Conservation (phyloP, 2,329 filamentous ascomycete species). For the Penicillium brevicompactum region DNA sequence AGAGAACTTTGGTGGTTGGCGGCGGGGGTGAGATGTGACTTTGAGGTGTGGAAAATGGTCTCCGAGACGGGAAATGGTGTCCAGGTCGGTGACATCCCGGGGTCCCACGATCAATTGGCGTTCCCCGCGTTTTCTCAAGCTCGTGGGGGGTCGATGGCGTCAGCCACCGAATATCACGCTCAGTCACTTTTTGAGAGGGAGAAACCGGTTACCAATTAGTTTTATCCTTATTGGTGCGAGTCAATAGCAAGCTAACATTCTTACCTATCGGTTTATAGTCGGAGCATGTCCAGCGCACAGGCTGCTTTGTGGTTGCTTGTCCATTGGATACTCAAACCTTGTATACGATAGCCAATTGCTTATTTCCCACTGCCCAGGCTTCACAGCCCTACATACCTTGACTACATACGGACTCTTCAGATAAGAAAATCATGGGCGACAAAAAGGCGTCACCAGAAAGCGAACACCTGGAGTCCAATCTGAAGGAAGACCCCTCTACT, state of each 20-base stretch:
- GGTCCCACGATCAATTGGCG: background rate
- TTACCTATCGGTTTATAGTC: background rate
- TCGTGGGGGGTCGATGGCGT: background rate
- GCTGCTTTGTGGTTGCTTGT: background rate
- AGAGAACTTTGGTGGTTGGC: background rate
- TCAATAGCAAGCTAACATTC: background rate
- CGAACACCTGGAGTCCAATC: slow-evolving; percentile 2
- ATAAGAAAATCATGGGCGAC: background rate
- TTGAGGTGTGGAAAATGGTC: background rate
- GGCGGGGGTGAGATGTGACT: background rate
- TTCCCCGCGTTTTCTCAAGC: background rate
- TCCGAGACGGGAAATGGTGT: slow-evolving; percentile 5
- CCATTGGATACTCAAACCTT: background rate
- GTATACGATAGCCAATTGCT: background rate
- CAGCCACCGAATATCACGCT: background rate
- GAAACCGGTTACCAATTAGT: background rate
- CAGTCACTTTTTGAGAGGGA: background rate
- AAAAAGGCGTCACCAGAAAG: background rate
- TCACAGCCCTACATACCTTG: too few species aligned
- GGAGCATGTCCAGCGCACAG: background rate
- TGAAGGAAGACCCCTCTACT: background rate
- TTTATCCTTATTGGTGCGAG: background rate
- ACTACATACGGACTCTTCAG: background rate
- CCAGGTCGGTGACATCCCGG: background rate
- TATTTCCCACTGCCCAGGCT: background rate